phyloP scores from a whole-genome alignment of 192 early-diverging fungal species.

The Umbelopsis ramanniana region DNA sequence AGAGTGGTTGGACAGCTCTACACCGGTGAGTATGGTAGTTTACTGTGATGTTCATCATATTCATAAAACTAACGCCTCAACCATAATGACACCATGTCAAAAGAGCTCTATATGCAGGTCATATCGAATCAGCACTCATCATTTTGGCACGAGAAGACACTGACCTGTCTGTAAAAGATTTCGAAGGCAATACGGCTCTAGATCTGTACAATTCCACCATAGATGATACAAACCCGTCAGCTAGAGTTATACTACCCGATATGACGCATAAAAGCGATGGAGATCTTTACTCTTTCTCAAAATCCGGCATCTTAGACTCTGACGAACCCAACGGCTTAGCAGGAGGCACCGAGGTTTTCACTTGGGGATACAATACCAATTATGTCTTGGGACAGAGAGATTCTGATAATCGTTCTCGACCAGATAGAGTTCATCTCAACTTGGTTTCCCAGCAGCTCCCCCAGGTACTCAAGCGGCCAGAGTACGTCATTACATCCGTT shows the following conservation, averaged over 20 bases:
- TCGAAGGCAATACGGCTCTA: slow-evolving; percentile 49
- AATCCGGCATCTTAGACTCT: background rate
- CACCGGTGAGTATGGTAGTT: slow-evolving; percentile 48
- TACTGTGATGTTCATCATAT: background rate
- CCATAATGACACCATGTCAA: background rate
- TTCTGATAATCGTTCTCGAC: slow-evolving; percentile 63
- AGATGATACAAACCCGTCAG: slow-evolving; percentile 23
- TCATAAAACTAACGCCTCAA: background rate
- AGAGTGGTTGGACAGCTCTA: slow-evolving; percentile 73
- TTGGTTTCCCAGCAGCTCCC: slow-evolving; percentile 37
- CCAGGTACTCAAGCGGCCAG: slow-evolving; percentile 29
- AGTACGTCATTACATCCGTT: slow-evolving; percentile 38
- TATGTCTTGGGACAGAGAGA: slow-evolving; percentile 69
- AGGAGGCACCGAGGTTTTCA: slow-evolving; percentile 57
- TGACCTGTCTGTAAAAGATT: slow-evolving; percentile 53
- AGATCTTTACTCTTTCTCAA: background rate
- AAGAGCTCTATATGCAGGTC: slow-evolving; percentile 62
- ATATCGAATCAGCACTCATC: slow-evolving; percentile 56
- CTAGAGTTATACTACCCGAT: background rate
- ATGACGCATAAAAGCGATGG: background rate
- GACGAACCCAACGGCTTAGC: background rate
- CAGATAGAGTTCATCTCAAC: slow-evolving; percentile 62
- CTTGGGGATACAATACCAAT: slow-evolving; percentile 77
- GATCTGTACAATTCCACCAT: slow-evolving; percentile 44
- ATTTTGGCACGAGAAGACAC: slow-evolving; percentile 49